A percentile compares a stretch with the other conserved stretches of the same genome.
Conservation (phyloP, 2,329 filamentous ascomycete genomes). For the Fusarium sp. region DNA sequence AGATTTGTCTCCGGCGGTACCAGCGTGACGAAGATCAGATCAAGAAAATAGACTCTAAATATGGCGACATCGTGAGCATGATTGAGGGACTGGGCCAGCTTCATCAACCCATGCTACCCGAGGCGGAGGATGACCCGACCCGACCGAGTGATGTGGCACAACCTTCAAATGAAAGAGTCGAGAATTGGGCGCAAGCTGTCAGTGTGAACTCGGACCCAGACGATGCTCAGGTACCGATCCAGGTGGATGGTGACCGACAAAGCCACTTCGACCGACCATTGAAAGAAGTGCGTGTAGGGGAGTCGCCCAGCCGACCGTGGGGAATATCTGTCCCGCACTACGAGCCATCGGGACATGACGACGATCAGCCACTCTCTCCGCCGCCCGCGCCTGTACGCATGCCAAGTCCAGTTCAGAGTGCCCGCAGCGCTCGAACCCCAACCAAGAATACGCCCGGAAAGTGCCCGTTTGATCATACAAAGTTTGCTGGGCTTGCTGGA, state of each 20-base stretch:
- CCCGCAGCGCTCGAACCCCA: slow-evolving; percentile 46
- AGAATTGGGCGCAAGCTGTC: slow-evolving; percentile 88
- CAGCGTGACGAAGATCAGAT: slow-evolving; percentile 90
- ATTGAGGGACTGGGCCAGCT: slow-evolving; percentile 90
- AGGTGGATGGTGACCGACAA: slow-evolving; percentile 71
- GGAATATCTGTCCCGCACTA: slow-evolving; percentile 85
- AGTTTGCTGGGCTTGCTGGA: slow-evolving; percentile 57
- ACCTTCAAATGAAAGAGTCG: slow-evolving; percentile 79
- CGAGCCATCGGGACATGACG: slow-evolving; percentile 57
- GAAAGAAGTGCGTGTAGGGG: slow-evolving; percentile 92
- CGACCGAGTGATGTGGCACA: slow-evolving; percentile 63
- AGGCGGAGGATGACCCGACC: slow-evolving; percentile 63
- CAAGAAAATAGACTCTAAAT: slow-evolving; percentile 92
- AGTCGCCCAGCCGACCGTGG: slow-evolving; percentile 94
- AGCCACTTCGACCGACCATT: slow-evolving; percentile 87
- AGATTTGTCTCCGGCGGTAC: slow-evolving; percentile 91
- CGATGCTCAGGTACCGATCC: slow-evolving; percentile 49
- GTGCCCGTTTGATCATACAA: slow-evolving; percentile 73
- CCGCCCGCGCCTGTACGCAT: slow-evolving; percentile 72
- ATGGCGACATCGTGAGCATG: slow-evolving; percentile 93
- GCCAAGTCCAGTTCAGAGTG: slow-evolving; percentile 54
- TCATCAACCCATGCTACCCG: slow-evolving; percentile 88
- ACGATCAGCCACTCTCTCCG: slow-evolving; percentile 66
- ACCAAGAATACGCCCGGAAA: slow-evolving; percentile 59
- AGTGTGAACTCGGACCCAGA: slow-evolving; percentile 65